phyloP scores from a whole-genome alignment of 495 filamentous ascomycete genomes.

The Lasiosphaeris hirsuta region DNA sequence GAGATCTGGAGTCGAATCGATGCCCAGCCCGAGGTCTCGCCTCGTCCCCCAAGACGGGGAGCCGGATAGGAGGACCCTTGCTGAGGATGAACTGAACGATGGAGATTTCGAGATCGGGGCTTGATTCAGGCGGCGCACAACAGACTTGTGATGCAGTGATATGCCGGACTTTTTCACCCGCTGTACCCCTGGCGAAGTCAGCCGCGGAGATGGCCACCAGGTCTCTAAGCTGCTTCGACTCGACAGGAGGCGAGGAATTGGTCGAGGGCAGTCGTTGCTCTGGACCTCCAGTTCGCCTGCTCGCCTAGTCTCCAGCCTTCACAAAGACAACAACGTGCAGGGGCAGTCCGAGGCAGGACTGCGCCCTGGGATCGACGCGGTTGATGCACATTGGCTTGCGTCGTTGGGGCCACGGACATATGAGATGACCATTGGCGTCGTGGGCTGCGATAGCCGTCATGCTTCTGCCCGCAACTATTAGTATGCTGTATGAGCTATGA shows the following conservation, averaged over 20 bases:
- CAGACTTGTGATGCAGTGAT: constrained; percentile 4
- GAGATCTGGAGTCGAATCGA: constrained; percentile 18
- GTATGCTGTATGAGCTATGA: neutral
- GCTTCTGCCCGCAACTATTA: constrained; percentile 11
- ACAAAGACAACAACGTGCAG: neutral
- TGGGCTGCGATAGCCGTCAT: neutral
- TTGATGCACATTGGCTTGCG: constrained; percentile 5
- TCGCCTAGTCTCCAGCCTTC: neutral
- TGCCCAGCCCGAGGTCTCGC: constrained; percentile 7
- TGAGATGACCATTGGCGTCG: neutral
- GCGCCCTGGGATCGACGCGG: constrained; percentile 4
- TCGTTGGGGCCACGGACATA: constrained; percentile 7
- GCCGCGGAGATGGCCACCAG: too few species aligned
- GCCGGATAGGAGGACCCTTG: constrained; percentile 11
- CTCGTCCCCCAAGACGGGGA: neutral
- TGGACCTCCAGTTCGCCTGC: neutral
- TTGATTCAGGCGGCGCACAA: constrained; percentile 7
- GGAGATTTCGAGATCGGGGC: constrained; percentile 11
- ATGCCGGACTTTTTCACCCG: constrained; percentile 20
- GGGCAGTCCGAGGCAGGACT: neutral
- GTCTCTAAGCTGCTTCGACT: neutral
- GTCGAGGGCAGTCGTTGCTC: neutral
- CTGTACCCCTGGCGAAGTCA: constrained; percentile 3
- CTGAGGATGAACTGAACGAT: constrained; percentile 3
- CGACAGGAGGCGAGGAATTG: neutral